Evolutionary conservation across 1,284 basidiomycete species (phyloP).

Genomic region (Fistulina hepatica): DNA sequence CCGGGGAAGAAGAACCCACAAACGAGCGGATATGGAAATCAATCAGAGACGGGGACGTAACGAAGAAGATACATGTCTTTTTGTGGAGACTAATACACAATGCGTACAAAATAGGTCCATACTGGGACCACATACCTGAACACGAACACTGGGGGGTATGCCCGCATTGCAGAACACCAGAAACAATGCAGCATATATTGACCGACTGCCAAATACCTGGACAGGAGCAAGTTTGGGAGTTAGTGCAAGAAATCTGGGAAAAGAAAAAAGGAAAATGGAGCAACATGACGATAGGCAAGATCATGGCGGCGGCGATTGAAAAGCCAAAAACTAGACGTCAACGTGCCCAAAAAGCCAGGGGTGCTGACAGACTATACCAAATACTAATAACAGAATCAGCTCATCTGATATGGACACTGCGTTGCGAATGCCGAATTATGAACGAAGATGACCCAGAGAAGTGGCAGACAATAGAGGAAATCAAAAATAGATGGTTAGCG

Average conservation of each 20-base stretch:
- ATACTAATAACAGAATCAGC: slow-evolving; percentile 17
- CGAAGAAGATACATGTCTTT: too few relatives aligned
- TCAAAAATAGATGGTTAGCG: slow-evolving; percentile 5
- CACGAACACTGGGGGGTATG: slow-evolving; percentile 2
- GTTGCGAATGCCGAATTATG: slow-evolving; percentile 17
- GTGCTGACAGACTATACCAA: slow-evolving; percentile 12
- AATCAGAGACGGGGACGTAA: too few relatives aligned
- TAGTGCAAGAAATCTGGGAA: slow-evolving; percentile 6
- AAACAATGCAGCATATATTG: slow-evolving; percentile 7
- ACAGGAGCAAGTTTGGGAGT: slow-evolving; percentile 2
- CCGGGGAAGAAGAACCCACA: too few relatives aligned
- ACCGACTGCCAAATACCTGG: slow-evolving; percentile 2
- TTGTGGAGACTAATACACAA: slow-evolving; percentile 7
- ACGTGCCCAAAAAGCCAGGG: too few relatives aligned
- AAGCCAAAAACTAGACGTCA: too few relatives aligned
- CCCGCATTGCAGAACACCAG: slow-evolving; percentile 1
- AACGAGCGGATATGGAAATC: too few relatives aligned
- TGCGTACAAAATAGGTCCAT: slow-evolving; percentile 3
- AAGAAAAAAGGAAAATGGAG: slow-evolving; percentile 5
- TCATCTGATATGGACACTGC: slow-evolving; percentile 20
- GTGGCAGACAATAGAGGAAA: slow-evolving; percentile 1
- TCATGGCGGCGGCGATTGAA: too few relatives aligned
- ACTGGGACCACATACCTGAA: slow-evolving; percentile 3
- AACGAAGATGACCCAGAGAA: slow-evolving; percentile 1
- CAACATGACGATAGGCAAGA: too few relatives aligned